Percentiles rank a stretch among this genome's conserved stretches.
These are phyloP conservation scores for Zymoseptoria brevis DNA, from an alignment of 2,329 filamentous ascomycete species.

Conservation along the genomic window DNA sequence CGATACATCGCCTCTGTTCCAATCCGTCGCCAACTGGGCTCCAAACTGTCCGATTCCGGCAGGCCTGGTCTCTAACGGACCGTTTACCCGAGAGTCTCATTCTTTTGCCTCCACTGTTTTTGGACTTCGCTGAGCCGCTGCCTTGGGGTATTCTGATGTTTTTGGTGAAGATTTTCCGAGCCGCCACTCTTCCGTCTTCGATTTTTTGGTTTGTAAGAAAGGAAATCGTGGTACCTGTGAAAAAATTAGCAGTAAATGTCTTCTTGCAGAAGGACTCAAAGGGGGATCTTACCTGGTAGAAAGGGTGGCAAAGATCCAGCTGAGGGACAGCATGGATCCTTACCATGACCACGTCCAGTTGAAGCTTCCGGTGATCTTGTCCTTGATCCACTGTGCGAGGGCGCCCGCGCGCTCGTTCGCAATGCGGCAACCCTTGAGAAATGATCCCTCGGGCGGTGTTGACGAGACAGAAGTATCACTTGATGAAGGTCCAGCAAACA, in stretches of 20 bases:
- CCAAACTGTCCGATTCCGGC: too few species aligned
- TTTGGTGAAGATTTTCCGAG: background rate
- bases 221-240: background rate
- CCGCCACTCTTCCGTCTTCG: background rate
- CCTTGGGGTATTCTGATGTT: background rate
- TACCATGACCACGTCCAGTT: background rate
- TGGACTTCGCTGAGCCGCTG: background rate
- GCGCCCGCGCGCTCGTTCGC: too few species aligned
- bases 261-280: background rate
- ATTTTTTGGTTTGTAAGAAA: background rate
- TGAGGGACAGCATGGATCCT: background rate
- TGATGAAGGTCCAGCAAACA: too few species aligned
- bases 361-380: too few species aligned
- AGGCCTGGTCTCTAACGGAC: background rate
- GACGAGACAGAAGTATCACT: too few species aligned
- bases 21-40: too few species aligned
- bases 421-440: too few species aligned
- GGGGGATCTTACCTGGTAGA: background rate
- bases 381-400: too few species aligned
- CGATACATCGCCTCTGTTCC: too few species aligned
- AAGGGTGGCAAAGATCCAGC: background rate
- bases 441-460: too few species aligned
- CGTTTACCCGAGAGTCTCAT: background rate
- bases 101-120: constrained; percentile 1
- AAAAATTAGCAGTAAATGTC: background rate